Percentiles rank a stretch among this genome's conserved stretches.
These are phyloP conservation scores for Protomyces arabidopsidicola DNA, from an alignment of 1,139 yeast species.

Conservation along the genomic window DNA sequence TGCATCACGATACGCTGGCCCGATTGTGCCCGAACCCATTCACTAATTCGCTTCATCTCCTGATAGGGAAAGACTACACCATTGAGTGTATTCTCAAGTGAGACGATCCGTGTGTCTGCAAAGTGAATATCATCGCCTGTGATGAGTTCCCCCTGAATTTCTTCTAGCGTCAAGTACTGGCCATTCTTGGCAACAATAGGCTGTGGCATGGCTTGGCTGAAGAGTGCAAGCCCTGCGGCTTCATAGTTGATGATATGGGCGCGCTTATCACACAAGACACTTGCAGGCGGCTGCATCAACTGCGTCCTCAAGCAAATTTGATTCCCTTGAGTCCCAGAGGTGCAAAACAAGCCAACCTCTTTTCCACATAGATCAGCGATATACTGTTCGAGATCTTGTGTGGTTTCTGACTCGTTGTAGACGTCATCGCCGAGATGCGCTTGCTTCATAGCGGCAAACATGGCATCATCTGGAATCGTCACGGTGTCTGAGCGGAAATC, in stretches of 20 bases:
- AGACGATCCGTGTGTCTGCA: conserved; percentile 81
- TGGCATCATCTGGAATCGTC: conserved; percentile 78
- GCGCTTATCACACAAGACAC: conserved; percentile 76
- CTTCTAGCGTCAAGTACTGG: conserved; percentile 71
- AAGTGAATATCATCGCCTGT: conserved; percentile 80
- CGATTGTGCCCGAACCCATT: conserved; percentile 55
- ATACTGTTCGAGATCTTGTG: conserved; percentile 58
- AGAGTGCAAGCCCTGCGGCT: conserved; percentile 85
- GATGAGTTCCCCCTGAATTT: conserved; percentile 58
- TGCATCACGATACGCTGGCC: conserved; percentile 60
- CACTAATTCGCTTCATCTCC: conserved; percentile 67
- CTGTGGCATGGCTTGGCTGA: conserved; percentile 88
- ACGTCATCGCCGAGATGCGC: conserved; percentile 83
- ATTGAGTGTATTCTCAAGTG: conserved; percentile 82
- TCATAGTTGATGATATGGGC: conserved; percentile 80
- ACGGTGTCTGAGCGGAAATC: conserved; percentile 57
- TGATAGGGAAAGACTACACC: conserved; percentile 79
- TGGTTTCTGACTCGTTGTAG: conserved; percentile 73
- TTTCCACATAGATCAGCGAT: conserved; percentile 73
- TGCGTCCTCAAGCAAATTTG: conserved; percentile 80
- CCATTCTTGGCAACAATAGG: conserved; percentile 75
- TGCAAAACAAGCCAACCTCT: conserved; percentile 77
- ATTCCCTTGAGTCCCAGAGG: conserved; percentile 86
- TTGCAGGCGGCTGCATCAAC: conserved; percentile 78
- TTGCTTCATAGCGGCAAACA: conserved; percentile 58